Evolutionary conservation across 2,329 filamentous ascomycete genomes (phyloP), one percentile per base, ranked within the genome.

Genomic region (Periconia sp.): DNA sequence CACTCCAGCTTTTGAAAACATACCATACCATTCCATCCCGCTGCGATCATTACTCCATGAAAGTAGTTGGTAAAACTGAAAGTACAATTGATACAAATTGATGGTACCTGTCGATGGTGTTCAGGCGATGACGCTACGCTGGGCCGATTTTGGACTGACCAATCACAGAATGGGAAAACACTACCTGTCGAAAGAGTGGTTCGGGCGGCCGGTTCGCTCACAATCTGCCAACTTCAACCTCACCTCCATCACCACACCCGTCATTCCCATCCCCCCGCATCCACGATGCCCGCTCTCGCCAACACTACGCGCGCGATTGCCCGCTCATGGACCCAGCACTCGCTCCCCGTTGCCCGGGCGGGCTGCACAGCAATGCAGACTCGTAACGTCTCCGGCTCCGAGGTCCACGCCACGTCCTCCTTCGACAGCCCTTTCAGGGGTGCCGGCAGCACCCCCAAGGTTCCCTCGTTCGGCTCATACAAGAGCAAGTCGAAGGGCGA

Each of bases 381-480:
- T 66, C 77, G 76, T 62, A 70, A 65, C 68, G 64, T 70, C 59
- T 73, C 73, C 62, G 69, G 19, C 43, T 45, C 43, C 43, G 43
- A 44, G 42, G 42, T 23, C 27, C 23, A 71, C 54, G 62, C 69
- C 20, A 71, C 77, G 57, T 74, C 77, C 59, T 74, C 73, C 60
- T 81, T 79, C 75, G 74, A 76, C 63, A 78, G 74, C 65, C 85
- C 85, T 57, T 88, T 88, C 78, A 77, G 78, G 70, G 75, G 72
- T 63, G 59, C 72, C 60, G 72, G 74, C 54, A 74, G 75, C 56
- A 72, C 76, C 59, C 86, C 82, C 76, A 86, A 89, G 77, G 89
- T 97, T 72, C 94, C 94, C 65, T 87, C 90, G 80, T 97, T 96
- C 79, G 85, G 85, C 76, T 88, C 92, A 76, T 99, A 99, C 82